Evolutionary conservation across 768 basidiomycete species (phyloP), one percentile per base, ranked within the genome.

Genomic region (Kwoniella heveanensis): DNA sequence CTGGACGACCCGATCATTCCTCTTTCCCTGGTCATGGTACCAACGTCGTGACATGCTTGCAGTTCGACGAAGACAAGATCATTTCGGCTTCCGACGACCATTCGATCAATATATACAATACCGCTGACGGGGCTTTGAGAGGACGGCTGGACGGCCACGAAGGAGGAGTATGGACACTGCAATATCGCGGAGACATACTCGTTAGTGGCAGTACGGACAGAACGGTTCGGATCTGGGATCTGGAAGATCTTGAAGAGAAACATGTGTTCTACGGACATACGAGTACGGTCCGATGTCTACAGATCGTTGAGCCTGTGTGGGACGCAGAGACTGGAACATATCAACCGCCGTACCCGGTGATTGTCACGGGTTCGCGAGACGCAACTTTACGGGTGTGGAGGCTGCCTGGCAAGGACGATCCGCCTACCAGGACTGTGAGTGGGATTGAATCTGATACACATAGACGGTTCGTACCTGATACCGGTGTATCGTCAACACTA

Each of bases 1-100:
- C 84, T 54, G 87, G 87, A 12, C 36, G 36, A 30, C 71, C 74
- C 82, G 25, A 90, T 88, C 15, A 89, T 61, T 83, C 88, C 54
- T 88, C 88, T 3, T 95, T 98, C 82, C 85, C 88, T 0, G 93
- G 93, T 12, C 90, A 93, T 70, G 91, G 92, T 0, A 78, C 77
- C 15, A 76, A 80, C 65, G 95, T 97, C 65, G 92, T 99, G 77
- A 99, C 95, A 46, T 96, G 93, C 79, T 86, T 97, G 50, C 86
- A 97, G 71, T 91, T 99, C 82, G 96, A 95, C 54, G 87, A 88
- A 64, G 90, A 90, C 29, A 91, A 94, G 65, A 92, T 99, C 81
- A 92, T 99, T 73, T 93, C 91, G 12, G 94, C 95, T 12, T 95
- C 92, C 0, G 95, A 99, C 79, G 94, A 97, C 80, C 92, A 97